A percentile compares a stretch with the other conserved stretches of the same genome.
phyloP scores from a whole-genome alignment of 83 land plant species.

The Diphasiastrum complanatum region DNA sequence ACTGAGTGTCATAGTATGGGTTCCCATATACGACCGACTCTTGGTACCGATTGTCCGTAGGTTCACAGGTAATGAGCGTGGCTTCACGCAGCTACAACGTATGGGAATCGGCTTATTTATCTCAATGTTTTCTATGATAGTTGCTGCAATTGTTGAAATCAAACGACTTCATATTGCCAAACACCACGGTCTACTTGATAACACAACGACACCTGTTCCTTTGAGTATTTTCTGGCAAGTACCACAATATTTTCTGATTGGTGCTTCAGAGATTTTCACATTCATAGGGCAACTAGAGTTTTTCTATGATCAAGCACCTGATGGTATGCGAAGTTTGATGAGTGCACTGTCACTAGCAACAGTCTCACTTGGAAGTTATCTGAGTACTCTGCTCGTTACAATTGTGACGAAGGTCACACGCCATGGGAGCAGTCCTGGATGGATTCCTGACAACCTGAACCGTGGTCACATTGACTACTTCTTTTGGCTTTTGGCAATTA shows the following conservation, averaged over 20 bases:
- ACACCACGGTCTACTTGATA: neutral
- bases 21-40: slow-evolving; percentile 7
- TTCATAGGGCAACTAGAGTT: slow-evolving; percentile 6
- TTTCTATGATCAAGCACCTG: no score
- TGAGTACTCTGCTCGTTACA: slow-evolving; percentile 9
- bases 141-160: slow-evolving; percentile 7
- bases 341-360: neutral
- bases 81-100: slow-evolving; percentile 5
- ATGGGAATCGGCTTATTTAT: slow-evolving; percentile 7
- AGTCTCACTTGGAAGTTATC: neutral
- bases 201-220: neutral
- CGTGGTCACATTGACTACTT: no score
- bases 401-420: neutral
- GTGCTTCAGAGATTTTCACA: slow-evolving; percentile 12
- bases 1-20: no score
- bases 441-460: no score
- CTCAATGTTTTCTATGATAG: neutral
- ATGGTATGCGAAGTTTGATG: slow-evolving; percentile 3
- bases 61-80: no score
- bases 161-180: neutral
- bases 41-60: slow-evolving; percentile 7
- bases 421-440: neutral
- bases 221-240: slow-evolving; percentile 13
- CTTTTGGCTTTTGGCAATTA: neutral
- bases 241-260: slow-evolving; percentile 8